Percentiles rank a stretch among this genome's conserved stretches.
Conservation (phyloP, 305 asterid species). For the Fraxinus sp. region DNA sequence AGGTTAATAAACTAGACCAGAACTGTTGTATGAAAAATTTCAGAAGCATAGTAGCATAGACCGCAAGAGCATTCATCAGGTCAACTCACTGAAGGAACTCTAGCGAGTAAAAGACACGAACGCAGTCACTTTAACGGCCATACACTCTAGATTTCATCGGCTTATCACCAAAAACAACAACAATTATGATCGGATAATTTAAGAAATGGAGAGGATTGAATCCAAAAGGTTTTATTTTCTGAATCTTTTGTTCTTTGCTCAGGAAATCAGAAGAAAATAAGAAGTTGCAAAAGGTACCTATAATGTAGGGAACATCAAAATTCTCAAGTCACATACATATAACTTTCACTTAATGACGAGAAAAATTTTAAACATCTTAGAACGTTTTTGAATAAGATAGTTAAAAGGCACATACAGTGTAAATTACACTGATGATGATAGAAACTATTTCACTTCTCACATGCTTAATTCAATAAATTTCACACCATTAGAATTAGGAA, state of each 20-base stretch:
- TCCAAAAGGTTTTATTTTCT: not conserved
- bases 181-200: not conserved
- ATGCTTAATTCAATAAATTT: not conserved
- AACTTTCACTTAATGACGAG: not conserved
- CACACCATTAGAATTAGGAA: not conserved
- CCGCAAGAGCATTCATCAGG: not conserved
- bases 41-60: not conserved
- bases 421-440: not conserved
- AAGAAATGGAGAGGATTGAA: not conserved
- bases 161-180: not conserved
- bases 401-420: not conserved
- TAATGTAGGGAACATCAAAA: not conserved
- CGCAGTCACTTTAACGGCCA: not conserved
- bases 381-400: not conserved
- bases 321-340: not conserved
- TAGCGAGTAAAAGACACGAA: not conserved
- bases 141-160: not conserved
- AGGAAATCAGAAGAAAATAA: not conserved
- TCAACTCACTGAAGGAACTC: not conserved
- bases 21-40: not conserved
- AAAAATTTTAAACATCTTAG: not conserved
- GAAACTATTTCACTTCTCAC: not conserved
- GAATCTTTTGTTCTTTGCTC: not conserved
- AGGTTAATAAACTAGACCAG: not conserved
- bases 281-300: not conserved